Percentiles rank a stretch among this genome's conserved stretches.
These are phyloP conservation scores for Ceratobasidium sp. DNA, from an alignment of 1,284 basidiomycete species.

Conservation along the genomic window DNA sequence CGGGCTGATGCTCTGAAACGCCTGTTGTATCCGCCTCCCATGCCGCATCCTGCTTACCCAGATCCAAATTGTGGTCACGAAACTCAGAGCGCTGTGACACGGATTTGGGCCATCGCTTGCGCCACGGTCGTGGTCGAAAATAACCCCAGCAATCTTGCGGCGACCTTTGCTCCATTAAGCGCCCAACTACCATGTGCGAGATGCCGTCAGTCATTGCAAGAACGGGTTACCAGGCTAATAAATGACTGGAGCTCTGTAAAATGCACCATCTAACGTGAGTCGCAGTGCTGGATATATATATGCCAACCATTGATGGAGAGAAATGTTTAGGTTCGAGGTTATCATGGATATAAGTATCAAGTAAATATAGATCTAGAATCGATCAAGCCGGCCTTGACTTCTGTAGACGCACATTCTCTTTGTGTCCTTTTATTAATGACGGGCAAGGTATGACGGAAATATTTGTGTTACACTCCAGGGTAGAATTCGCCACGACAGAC, in stretches of 20 bases:
- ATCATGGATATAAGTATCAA: no score
- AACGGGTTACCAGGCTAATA: slow-evolving; percentile 6
- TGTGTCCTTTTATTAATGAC: no score
- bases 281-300: no score
- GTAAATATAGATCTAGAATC: no score
- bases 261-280: not conserved
- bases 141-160: slow-evolving; percentile 12
- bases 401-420: no score
- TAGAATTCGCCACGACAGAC: no score
- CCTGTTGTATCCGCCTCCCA: slow-evolving; percentile 58
- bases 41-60: slow-evolving; percentile 2
- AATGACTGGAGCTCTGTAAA: slow-evolving; percentile 24
- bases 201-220: slow-evolving; percentile 15
- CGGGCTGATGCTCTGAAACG: slow-evolving; percentile 56
- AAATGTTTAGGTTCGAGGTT: no score
- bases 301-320: no score
- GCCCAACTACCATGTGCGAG: slow-evolving; percentile 14
- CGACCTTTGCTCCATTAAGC: slow-evolving; percentile 7
- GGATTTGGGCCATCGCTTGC: slow-evolving; percentile 32
- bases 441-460: no score
- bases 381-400: no score
- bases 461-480: no score
- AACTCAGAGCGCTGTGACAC: not conserved
- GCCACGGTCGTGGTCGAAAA: slow-evolving; percentile 10
- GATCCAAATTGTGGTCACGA: not conserved